A percentile compares a stretch with the other conserved stretches of the same genome.
Conservation (phyloP, 441 rosid species). For the Aleurites moluccanus region DNA sequence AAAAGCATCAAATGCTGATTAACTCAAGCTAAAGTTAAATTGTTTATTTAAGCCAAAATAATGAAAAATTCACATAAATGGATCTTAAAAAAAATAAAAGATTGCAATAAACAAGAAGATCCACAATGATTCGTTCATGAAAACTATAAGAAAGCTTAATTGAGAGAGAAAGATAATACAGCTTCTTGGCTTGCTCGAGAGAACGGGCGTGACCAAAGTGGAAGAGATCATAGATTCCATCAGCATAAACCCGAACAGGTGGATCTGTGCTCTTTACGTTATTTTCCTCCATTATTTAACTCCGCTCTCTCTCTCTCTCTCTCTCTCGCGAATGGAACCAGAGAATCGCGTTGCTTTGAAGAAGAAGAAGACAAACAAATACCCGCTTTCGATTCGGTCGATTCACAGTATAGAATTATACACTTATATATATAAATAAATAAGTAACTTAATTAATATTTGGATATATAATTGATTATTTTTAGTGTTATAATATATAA, state of each 20-base stretch:
- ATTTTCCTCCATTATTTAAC: conserved; percentile 6
- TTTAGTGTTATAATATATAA: too few relatives aligned
- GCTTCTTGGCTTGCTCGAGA: conserved; percentile 89
- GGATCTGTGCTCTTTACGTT: conserved; percentile 5
- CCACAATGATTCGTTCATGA: neutral
- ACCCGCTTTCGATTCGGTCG: neutral
- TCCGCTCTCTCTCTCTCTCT: neutral
- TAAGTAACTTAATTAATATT: too few relatives aligned
- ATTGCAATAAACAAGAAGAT: neutral
- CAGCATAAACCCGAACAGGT: conserved; percentile 75
- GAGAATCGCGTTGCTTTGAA: neutral
- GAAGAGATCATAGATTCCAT: conserved; percentile 96
- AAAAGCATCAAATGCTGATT: neutral
- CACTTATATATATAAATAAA: too few relatives aligned
- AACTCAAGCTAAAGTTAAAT: neutral
- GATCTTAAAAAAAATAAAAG: neutral
- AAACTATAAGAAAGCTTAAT: too few relatives aligned
- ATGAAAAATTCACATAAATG: neutral
- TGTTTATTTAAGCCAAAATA: neutral
- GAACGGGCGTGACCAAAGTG: conserved; percentile 93
- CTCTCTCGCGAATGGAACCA: neutral
- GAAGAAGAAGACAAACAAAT: neutral
- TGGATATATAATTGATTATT: too few relatives aligned
- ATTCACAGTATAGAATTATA: too few relatives aligned
- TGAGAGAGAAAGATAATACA: conserved; percentile 32